A percentile compares a stretch with the other conserved stretches of the same genome.
Conservation (phyloP, 352 stramenopile species). For the Phytophthora colocasiae region DNA sequence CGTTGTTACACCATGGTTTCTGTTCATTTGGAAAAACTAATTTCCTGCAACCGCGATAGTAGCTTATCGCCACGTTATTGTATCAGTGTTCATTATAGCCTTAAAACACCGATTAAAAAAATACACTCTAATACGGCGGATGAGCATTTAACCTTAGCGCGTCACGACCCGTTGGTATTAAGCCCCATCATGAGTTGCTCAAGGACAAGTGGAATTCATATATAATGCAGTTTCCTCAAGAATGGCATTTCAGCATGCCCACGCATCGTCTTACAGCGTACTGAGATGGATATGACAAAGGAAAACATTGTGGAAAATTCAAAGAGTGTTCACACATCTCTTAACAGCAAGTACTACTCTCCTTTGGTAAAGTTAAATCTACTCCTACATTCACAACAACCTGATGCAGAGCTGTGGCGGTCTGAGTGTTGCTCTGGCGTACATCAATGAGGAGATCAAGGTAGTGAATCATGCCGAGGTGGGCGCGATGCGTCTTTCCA, state of each 20-base stretch:
- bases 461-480: neutral
- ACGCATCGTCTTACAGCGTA: too few relatives aligned
- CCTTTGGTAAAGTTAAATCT: neutral
- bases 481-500: neutral
- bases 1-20: neutral
- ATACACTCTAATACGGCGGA: neutral
- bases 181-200: too few relatives aligned
- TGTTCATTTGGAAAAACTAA: neutral
- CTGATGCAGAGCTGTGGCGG: neutral
- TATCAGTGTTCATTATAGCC: too few relatives aligned
- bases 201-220: neutral
- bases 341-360: too few relatives aligned
- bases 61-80: neutral
- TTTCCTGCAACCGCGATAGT: neutral
- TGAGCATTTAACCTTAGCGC: neutral
- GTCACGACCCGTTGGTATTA: neutral
- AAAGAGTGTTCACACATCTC: too few relatives aligned
- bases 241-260: neutral
- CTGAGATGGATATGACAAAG: too few relatives aligned
- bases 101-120: neutral
- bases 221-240: neutral
- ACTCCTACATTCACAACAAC: neutral
- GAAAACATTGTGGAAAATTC: neutral
- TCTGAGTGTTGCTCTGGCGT: neutral
- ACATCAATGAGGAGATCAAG: neutral